Evolutionary conservation across 331 rosid genomes (phyloP), one percentile per base, ranked within the genome.

Genomic region (Quercus tomentella): DNA sequence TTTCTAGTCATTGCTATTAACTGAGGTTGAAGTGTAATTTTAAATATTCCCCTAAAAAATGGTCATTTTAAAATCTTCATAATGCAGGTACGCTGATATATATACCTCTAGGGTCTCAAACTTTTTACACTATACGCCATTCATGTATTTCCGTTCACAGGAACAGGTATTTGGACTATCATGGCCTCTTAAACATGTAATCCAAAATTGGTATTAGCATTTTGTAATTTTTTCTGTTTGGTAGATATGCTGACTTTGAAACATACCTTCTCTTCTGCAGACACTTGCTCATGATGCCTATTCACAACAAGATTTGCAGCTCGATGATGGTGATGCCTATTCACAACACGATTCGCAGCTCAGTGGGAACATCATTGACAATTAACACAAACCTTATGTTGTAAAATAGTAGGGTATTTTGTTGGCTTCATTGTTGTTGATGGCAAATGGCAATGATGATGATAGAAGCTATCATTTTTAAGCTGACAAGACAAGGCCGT

Each of bases 61-160:
- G 62, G 28, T 72, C 25, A 41, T 26, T 73, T 70, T 51, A 35
- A 56, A 74, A 78, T 77, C 45, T 72, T 77, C 33, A 31, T 35
- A 56, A 82, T 3, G 67, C 92, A 94, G 98, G 86, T 94, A 95
- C 83, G 99, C 99, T 65, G 99, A 95, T 80, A 95, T 95, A 76
- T 95, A 95, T 73, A 95, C 99, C 21, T 95, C 99, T 4, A 88
- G 98, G 88, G 99, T 95, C 76, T 93, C 99, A 61, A 95, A 95
- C 73, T 95, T 95, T 88, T 82, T 93, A 45, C 72, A 91, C 54
- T 93, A 95, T 51, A 95, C 99, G 0, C 99, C 99, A 52, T 95
- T 95, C 89, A 90, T 91, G 98, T 95, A 95, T 82, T 95, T 95
- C 82, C 96, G 97, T 72, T 91, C 99, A 11, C 98, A 91, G 78